Evolutionary conservation across 2,329 filamentous ascomycete genomes (phyloP), one percentile per base, ranked within the genome.

Genomic region (Fusarium mangiferae): DNA sequence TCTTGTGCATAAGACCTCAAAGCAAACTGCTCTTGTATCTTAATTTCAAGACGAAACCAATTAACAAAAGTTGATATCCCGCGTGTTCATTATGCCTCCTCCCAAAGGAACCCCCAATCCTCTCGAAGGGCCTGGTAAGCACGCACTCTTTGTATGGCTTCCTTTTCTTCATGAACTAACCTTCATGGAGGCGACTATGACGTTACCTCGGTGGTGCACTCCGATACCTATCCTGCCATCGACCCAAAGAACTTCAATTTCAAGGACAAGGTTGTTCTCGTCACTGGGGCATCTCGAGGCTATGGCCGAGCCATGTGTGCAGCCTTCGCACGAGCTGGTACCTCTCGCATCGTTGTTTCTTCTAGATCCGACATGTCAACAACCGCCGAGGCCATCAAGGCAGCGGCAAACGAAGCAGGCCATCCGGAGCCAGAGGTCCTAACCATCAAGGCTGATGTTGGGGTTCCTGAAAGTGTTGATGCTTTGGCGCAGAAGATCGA

Each of bases 201-300:
- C 15, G 54, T 68, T 38, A 68, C 63, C 18, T 68, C 65, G 0
- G 46, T 48, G 5, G 54, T 68, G 2, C 65, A 68, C 30, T 68
- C 65, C 0, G 63, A 68, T 13, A 62, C 46, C 22, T 68, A 68
- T 12, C 46, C 65, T 22, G 63, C 46, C 22, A 68, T 68, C 15
- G 46, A 68, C 41, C 65, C 66, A 10, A 24, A 38, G 10, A 68
- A 68, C 15, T 62, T 68, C 3, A 8, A 62, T 13, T 10, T 68
- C 0, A 49, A 68, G 24, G 64, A 22, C 6, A 68, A 68, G 14
- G 33, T 57, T 20, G 30, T 68, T 24, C 46, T 68, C 18, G 46
- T 68, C 7, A 68, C 64, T 11, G 66, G 66, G 17, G 64, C 66
- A 44, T 68, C 66, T 9, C 64, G 66, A 38, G 64, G 66, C 3